phyloP scores from a whole-genome alignment of 257 asterid species.

The Gentiana dahurica region DNA sequence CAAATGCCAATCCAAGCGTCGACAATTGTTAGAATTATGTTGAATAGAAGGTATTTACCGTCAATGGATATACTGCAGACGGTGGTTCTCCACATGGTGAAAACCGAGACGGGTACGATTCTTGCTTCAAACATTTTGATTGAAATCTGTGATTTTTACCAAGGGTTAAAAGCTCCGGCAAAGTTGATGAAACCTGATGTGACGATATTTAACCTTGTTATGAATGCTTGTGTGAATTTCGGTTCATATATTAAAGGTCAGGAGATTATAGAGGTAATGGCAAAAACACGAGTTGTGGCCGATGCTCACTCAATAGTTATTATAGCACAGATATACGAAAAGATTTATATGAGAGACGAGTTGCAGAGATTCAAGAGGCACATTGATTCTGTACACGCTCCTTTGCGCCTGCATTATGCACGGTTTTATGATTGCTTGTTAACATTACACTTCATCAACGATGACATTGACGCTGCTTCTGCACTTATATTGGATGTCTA shows the following conservation, averaged over 20 bases:
- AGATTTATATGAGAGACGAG: conserved; percentile 61
- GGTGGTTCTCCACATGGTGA: conserved; percentile 63
- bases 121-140: conserved; percentile 63
- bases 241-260: conserved; percentile 56
- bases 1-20: conserved; percentile 60
- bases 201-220: conserved; percentile 63
- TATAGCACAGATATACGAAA: conserved; percentile 61
- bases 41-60: conserved; percentile 40
- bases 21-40: conserved; percentile 41
- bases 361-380: conserved; percentile 48
- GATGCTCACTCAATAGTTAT: conserved; percentile 62
- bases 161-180: conserved; percentile 24
- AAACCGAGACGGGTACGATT: conserved; percentile 43
- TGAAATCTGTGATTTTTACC: conserved; percentile 36
- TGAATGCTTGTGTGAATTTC: conserved; percentile 65
- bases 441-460: conserved; percentile 61
- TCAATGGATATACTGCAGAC: conserved; percentile 30
- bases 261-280: conserved; percentile 67
- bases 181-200: conserved; percentile 41
- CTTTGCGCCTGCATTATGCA: conserved; percentile 32
- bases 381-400: conserved; percentile 35
- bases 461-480: conserved; percentile 68
- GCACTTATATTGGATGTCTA: conserved; percentile 43
- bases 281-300: conserved; percentile 45
- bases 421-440: conserved; percentile 61